Percentiles rank a stretch among this genome's conserved stretches.
Evolutionary conservation across 129 eudicot species (phyloP).

Genomic region (Artemisia annua): DNA sequence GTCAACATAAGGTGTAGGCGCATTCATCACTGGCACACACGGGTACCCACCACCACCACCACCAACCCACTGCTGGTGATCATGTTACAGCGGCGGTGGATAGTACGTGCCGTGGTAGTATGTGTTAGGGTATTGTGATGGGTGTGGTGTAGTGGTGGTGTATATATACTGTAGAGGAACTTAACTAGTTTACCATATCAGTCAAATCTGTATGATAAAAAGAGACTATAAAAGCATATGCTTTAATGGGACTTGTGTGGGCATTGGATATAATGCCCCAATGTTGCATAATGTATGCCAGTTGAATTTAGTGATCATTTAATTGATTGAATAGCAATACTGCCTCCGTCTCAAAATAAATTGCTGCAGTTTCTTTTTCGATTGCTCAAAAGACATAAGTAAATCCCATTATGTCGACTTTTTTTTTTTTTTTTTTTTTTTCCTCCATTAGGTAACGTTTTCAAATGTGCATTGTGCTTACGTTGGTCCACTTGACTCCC

Average conservation of each 20-base stretch:
- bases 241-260: no score
- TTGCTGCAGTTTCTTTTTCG: neutral
- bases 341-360: neutral
- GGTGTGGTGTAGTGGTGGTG: neutral
- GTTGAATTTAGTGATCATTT: neutral
- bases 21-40: no score
- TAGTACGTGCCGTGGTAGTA: no score
- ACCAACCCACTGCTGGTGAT: conserved; percentile 19
- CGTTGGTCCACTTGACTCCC: neutral
- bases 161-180: neutral
- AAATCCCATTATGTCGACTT: neutral
- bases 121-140: neutral
- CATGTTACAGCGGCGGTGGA: no score
- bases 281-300: no score
- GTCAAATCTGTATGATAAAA: neutral
- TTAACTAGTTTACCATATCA: neutral
- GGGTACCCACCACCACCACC: no score
- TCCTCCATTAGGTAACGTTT: neutral
- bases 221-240: neutral
- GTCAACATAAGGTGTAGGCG: no score
- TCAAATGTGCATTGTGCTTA: neutral
- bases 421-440: neutral
- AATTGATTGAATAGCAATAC: neutral
- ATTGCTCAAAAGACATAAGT: neutral
- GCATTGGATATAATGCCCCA: no score